A percentile compares a stretch with the other conserved stretches of the same genome.
These are phyloP conservation scores for Knoxdaviesia capensis DNA, from an alignment of 2,329 filamentous ascomycete species.

Conservation along the genomic window DNA sequence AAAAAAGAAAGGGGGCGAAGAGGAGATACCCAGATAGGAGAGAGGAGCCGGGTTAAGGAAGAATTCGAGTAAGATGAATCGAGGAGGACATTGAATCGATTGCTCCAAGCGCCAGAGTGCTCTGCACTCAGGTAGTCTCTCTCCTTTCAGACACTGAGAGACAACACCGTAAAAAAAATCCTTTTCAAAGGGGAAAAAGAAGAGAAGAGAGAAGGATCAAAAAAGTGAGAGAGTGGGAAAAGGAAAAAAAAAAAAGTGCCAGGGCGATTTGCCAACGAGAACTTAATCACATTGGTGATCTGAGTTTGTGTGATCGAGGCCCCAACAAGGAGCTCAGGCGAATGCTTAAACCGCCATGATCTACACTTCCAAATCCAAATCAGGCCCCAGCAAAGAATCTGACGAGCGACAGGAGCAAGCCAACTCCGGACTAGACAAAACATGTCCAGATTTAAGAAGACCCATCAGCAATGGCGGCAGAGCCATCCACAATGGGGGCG, in stretches of 20 bases:
- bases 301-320: no score
- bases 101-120: background rate
- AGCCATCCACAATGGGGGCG: no score
- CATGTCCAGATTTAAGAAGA: no score
- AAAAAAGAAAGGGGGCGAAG: constrained; percentile 1
- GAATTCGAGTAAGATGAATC: no score
- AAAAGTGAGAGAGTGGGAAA: background rate
- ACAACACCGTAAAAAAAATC: no score
- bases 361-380: background rate
- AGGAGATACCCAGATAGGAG: background rate
- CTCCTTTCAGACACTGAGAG: background rate
- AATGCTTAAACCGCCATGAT: no score
- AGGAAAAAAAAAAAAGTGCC: background rate
- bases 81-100: no score
- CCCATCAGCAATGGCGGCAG: no score
- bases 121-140: background rate
- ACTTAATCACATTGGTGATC: no score
- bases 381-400: background rate
- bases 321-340: no score
- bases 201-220: background rate
- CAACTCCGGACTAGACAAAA: background rate
- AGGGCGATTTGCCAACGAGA: background rate
- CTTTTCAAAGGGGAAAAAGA: background rate
- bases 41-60: no score
- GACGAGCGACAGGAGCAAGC: background rate